A percentile compares a stretch with the other conserved stretches of the same genome.
phyloP scores from a whole-genome alignment of 140 eudicot species.

The Flaveria floridana region DNA sequence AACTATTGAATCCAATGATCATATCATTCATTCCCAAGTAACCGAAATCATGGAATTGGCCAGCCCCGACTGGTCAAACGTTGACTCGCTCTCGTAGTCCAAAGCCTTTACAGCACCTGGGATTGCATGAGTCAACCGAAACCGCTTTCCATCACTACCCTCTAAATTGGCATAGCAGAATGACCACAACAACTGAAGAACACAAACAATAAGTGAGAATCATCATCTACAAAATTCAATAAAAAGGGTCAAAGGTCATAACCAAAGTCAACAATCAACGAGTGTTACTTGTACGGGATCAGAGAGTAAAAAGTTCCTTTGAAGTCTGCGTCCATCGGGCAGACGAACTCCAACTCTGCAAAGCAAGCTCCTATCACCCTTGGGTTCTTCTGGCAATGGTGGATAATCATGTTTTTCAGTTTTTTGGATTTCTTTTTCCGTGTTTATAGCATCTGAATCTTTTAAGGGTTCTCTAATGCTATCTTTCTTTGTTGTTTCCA shows the following conservation, averaged over 20 bases:
- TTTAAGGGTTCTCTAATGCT: constrained; percentile 31
- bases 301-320: constrained; percentile 70
- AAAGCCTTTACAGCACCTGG: constrained; percentile 69
- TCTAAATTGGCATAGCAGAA: constrained; percentile 70
- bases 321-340: constrained; percentile 95
- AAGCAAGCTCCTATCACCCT: constrained; percentile 60
- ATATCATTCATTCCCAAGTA: constrained; percentile 57
- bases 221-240: not conserved
- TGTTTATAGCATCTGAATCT: constrained; percentile 29
- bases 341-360: constrained; percentile 90
- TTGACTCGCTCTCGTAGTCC: constrained; percentile 51
- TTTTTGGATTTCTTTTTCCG: constrained; percentile 36
- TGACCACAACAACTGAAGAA: constrained; percentile 80
- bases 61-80: constrained; percentile 74
- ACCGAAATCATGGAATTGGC: constrained; percentile 84
- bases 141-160: constrained; percentile 48
- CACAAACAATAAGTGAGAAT: constrained; percentile 6
- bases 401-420: constrained; percentile 54
- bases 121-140: constrained; percentile 73
- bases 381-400: constrained; percentile 86
- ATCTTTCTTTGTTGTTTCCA: constrained; percentile 44
- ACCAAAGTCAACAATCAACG: constrained; percentile 19
- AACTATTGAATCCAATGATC: constrained; percentile 20
- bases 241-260: constrained; percentile 3
- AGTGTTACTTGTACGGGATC: constrained; percentile 69